Base-by-base conservation (phyloP, 129 eudicot genomes). In the Apium graveolens region DNA sequence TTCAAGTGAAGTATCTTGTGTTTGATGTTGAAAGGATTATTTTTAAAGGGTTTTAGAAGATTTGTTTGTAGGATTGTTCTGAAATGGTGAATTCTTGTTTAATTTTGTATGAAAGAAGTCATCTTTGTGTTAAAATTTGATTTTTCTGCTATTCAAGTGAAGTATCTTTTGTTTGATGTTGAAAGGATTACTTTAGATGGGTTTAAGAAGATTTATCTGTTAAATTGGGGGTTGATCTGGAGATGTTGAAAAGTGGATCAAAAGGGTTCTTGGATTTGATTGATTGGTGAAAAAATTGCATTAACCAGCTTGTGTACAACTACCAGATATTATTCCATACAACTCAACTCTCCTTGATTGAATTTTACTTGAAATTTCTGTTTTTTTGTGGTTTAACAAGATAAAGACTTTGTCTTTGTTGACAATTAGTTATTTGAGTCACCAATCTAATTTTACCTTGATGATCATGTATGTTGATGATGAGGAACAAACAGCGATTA, bases 171-270 rank as follows among this genome's bases (percentile, higher is more conserved):
- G n/a, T 39, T 43, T 43, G 32, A 42, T 24, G 60, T 74, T 12
- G 31, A n/a, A 21, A 4, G 2, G 4, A 3, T 11, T 73, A 4
- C 10, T 71, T 72, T 13, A 8, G 0, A 16, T 24, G 75, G 48
- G 16, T 42, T 12, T 73, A 16, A 18, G 53, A 39, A 7, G 12
- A 42, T 73, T 21, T 73, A 3, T 41, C 0, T 41, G 76, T 72
- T 72, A 37, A 73, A 73, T 42, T 29, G 24, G 44, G 77, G 60
- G 60, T 44, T 74, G 77, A 74, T 74, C 60, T 74, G 60, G 13
- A 74, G n/a, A 43, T 43, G 60, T 74, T 26, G 13, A 13, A 6
- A 43, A 73, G 55, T 43, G 55, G 76, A 42, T 74, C 26, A 44
- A 5, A 18, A 24, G 37, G 77, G 49, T 74, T 74, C n/a, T 74